Conservation (phyloP, 1,284 basidiomycete genomes). For the Moesziomyces parantarcticus region DNA sequence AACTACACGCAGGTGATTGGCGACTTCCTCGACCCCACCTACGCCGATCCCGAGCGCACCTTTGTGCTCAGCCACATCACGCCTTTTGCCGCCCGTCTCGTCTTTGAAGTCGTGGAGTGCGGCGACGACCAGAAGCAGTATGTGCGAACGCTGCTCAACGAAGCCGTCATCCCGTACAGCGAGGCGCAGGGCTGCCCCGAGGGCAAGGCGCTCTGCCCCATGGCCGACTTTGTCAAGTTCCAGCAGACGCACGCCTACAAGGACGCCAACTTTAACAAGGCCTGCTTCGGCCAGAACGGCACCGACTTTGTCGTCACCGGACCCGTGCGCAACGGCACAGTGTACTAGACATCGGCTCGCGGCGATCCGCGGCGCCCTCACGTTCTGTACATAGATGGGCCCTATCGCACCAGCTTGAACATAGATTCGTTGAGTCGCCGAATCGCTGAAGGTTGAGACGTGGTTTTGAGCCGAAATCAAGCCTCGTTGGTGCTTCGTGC, state of each 20-base stretch:
- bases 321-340: slow-evolving; percentile 49
- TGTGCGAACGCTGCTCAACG: slow-evolving; percentile 84
- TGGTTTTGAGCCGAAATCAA: too few species aligned
- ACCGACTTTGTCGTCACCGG: slow-evolving; percentile 56
- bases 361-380: background rate
- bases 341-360: slow-evolving; percentile 17
- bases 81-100: slow-evolving; percentile 54
- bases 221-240: slow-evolving; percentile 77
- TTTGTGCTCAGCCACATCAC: slow-evolving; percentile 55
- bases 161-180: slow-evolving; percentile 84
- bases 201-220: slow-evolving; percentile 81
- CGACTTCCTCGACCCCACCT: slow-evolving; percentile 45
- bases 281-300: slow-evolving; percentile 58
- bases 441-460: too few species aligned
- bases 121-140: slow-evolving; percentile 70
- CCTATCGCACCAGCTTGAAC: too few species aligned
- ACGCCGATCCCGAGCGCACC: slow-evolving; percentile 36
- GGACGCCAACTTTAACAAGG: slow-evolving; percentile 57
- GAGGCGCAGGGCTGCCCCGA: slow-evolving; percentile 76
- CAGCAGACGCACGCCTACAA: slow-evolving; percentile 48
- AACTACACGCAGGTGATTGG: slow-evolving; percentile 59
- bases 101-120: slow-evolving; percentile 56
- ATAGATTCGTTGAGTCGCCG: too few species aligned
- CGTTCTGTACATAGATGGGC: too few species aligned
- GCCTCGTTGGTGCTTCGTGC: too few species aligned